A percentile compares a stretch with the other conserved stretches of the same genome.
Evolutionary conservation across 345 rosid genomes (phyloP).

Genomic region (Eucalyptus lansdowneana): DNA sequence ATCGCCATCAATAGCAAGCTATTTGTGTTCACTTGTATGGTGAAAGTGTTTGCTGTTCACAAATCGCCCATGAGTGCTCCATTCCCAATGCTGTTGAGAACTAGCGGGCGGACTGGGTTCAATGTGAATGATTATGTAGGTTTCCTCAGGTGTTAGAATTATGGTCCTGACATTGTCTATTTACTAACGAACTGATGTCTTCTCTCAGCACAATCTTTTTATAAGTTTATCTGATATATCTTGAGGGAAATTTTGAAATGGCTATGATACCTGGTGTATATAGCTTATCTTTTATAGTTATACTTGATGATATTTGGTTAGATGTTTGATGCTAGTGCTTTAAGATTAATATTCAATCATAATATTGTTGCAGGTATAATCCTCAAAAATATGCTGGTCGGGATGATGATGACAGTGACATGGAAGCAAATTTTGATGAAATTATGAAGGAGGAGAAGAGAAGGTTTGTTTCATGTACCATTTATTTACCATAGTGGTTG

Average conservation of each 20-base stretch:
- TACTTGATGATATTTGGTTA: background rate
- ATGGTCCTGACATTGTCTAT: background rate
- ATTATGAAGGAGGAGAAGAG: conserved; percentile 58
- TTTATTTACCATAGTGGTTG: background rate
- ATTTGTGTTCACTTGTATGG: background rate
- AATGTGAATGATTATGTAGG: background rate
- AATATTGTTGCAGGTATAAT: conserved; percentile 2
- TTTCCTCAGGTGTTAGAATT: background rate
- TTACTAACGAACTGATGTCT: background rate
- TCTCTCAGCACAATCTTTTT: background rate
- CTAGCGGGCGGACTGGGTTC: background rate
- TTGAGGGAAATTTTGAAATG: background rate
- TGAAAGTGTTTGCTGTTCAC: background rate
- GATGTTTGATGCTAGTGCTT: background rate
- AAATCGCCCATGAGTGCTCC: background rate
- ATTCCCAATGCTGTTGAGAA: background rate
- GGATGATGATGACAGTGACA: conserved; percentile 48
- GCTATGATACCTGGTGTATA: background rate
- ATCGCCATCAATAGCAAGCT: background rate
- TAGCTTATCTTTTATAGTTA: background rate
- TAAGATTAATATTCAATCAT: background rate
- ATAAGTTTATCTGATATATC: background rate
- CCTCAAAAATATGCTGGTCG: conserved; percentile 11
- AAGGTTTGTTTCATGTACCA: conserved; percentile 35
- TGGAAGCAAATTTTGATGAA: conserved; percentile 86